Evolutionary conservation across 1,284 basidiomycete genomes (phyloP), one percentile per base, ranked within the genome.

Genomic region (Stygiomarasmius scandens): DNA sequence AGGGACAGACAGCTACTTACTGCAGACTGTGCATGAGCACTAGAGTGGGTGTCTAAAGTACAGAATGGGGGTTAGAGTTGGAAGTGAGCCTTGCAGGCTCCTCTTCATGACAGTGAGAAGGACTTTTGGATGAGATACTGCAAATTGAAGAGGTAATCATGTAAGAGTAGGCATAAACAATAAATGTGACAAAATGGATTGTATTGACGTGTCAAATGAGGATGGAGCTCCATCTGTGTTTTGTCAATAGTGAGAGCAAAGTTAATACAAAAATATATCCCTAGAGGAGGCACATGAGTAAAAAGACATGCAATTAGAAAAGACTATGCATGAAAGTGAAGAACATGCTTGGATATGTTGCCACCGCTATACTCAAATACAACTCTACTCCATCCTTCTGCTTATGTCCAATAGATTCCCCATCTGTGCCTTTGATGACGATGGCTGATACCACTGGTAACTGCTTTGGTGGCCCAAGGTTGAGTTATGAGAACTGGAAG

Each of bases 161-260:
- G 29, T 32, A 32, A 32, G 12, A 32, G 64, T 84, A 84, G 20
- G 71, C 69, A 66, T 78, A 86, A 14, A 77, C 66, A 50, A 68
- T 59, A 54, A 75, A 63, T 22, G 74, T 61, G 14, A 61, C 49
- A 34, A 69, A 58, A 53, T 67, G 55, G n/a, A 78, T 62, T 1
- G 69, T 47, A 24, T 56, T 58, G 27, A 52, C 54, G 54, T 62
- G 61, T 20, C 59, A 54, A 51, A 49, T 64, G 58, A 58, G 24
- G 14, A 43, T 43, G 14, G n/a, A n/a, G 19, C 46, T 58, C 56
- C 56, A 53, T n/a, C 29, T 27, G 9, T 27, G 25, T 2, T 19
- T 32, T 12, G 34, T 20, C n/a, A 48, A 2, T n/a, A 52, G n/a
- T 8, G 56, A 53, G 19, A 53, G 24, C 11, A 49, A 2, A 11